Evolutionary conservation across 176 grass and related monocot species (phyloP), one percentile per base, ranked within the genome.

Genomic region (Raddia distichophylla): DNA sequence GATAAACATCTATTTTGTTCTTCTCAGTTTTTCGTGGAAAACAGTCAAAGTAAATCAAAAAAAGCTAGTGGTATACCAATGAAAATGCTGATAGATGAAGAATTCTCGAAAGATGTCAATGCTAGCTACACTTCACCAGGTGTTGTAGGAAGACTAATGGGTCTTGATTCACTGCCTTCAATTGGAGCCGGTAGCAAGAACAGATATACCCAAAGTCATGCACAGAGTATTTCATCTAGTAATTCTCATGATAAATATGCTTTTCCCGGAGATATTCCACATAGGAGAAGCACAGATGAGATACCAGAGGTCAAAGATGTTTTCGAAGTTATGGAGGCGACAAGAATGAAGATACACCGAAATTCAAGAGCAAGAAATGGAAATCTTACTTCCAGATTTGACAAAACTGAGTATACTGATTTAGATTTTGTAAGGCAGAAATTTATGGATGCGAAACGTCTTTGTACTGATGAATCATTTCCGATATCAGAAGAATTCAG

Each of bases 121-220:
- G 78, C 80, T 80, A 99, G 89, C 68, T 80, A 90, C 70, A 80
- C 87, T 43, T 91, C 96, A 47, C 93, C 96, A 80, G 90, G 96
- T 58, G 76, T 87, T 77, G 81, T 99, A 69, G 96, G 91, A 60
- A 93, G 93, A 57, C 76, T 99, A 51, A 99, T 99, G 96, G 96
- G 96, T 67, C 91, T 99, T 64, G 89, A 99, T 86, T 88, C 93
- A 72, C 68, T 99, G 66, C 92, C 95, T 74, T 65, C 84, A 55
- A 66, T 80, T 79, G 76, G 51, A 40, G 60, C 74, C 48, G 62
- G 73, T 75, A 79, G 69, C 40, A 81, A 90, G 34, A 54, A 76
- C 43, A 91, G 83, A 64, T 67, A 86, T 73, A 61, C n/a, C 32
- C 74, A 69, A 75, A 72, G 45, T 75, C 60, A 71, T 73, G 53